phyloP scores from a whole-genome alignment of 805 yeast genomes.

The Teunomyces lycoperdinae region DNA sequence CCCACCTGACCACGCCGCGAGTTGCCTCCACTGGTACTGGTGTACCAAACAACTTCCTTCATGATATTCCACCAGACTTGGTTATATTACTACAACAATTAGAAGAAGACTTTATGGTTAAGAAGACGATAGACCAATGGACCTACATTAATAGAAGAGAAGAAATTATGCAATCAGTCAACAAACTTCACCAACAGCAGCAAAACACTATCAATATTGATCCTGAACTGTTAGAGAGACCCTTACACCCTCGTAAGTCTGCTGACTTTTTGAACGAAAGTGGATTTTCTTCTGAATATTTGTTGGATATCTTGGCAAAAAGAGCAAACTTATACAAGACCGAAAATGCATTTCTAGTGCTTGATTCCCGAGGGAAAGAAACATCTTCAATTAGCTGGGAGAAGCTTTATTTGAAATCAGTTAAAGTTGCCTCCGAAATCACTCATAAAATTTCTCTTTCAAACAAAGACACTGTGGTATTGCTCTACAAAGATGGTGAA shows the following conservation, averaged over 20 bases:
- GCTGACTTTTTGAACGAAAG: conserved; percentile 17
- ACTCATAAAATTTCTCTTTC: conserved; percentile 68
- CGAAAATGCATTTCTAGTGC: conserved; percentile 66
- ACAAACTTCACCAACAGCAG: conserved; percentile 31
- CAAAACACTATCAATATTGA: conserved; percentile 20
- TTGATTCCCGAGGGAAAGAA: conserved; percentile 84
- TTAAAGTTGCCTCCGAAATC: conserved; percentile 82
- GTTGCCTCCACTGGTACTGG: conserved; percentile 11
- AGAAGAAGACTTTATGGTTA: conserved; percentile 40
- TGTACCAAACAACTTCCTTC: conserved; percentile 11
- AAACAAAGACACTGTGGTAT: conserved; percentile 78
- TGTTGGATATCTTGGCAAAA: conserved; percentile 70
- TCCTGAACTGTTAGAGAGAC: conserved; percentile 47
- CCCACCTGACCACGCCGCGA: conserved; percentile 12
- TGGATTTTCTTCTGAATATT: conserved; percentile 43
- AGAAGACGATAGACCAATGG: conserved; percentile 45
- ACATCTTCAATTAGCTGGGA: conserved; percentile 81
- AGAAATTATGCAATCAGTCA: conserved; percentile 40
- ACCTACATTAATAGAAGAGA: conserved; percentile 45
- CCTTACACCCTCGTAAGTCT: conserved; percentile 59
- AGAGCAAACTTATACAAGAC: conserved; percentile 62
- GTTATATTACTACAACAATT: conserved; percentile 38
- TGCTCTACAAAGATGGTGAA: conserved; percentile 81
- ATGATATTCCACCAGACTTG: conserved; percentile 47
- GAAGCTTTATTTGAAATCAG: conserved; percentile 75